phyloP scores from a whole-genome alignment of 345 rosid genomes.

The Combretum micranthum region DNA sequence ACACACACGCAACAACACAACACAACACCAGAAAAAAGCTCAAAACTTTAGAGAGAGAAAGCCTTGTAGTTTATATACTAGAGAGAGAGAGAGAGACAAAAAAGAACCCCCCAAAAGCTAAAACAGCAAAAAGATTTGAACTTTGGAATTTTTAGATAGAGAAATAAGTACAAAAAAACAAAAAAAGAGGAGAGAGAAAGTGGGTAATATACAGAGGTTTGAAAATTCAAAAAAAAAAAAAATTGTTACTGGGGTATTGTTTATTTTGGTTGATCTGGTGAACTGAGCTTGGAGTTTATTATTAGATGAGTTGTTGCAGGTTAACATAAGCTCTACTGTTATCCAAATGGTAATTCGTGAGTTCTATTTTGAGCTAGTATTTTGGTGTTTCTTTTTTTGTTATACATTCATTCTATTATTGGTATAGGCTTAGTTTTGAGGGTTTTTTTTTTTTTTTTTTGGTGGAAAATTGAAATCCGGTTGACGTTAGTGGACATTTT shows the following conservation, averaged over 20 bases:
- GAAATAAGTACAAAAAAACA: conserved; percentile 2
- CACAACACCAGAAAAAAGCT: conserved; percentile 6
- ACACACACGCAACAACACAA: no score
- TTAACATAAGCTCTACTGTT: neutral
- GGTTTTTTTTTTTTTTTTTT: neutral
- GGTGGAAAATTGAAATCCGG: neutral
- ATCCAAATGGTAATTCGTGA: neutral
- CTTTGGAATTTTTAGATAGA: conserved; percentile 2
- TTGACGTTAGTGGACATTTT: neutral
- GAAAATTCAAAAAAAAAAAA: neutral
- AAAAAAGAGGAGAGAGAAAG: conserved; percentile 5
- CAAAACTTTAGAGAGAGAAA: conserved; percentile 4
- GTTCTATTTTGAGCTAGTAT: neutral
- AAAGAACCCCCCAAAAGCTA: conserved; percentile 3
- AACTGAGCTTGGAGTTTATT: neutral
- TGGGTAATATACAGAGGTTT: conserved; percentile 6
- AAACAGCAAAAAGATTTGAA: conserved; percentile 4
- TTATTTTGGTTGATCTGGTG: conserved; percentile 1
- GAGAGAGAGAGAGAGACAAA: conserved; percentile 7
- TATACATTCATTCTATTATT: neutral
- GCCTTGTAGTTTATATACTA: neutral
- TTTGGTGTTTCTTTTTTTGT: neutral
- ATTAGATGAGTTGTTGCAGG: neutral
- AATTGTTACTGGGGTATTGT: conserved; percentile 3
- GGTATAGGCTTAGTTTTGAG: no score